Evolutionary conservation across 108 stramenopile species (phyloP).

Genomic region (Thalassiosira profunda): DNA sequence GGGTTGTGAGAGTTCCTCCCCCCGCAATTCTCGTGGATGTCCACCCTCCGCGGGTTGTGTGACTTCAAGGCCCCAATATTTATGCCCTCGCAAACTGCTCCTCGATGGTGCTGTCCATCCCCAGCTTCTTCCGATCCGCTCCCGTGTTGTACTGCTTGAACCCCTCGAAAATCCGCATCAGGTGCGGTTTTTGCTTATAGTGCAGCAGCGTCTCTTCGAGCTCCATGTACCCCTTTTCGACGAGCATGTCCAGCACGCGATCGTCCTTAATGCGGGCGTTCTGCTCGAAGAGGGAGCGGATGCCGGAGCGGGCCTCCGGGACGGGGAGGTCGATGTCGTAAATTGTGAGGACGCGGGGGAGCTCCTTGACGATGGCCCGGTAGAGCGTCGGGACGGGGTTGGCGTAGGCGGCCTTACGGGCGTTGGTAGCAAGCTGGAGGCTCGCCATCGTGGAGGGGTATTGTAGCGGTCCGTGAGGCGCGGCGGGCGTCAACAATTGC

Average conservation of each 20-base stretch:
- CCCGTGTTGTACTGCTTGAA: constrained; percentile 59
- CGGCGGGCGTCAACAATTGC: no score
- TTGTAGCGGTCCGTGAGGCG: no score
- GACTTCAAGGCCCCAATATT: no score
- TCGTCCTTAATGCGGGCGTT: constrained; percentile 78
- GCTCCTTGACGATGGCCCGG: constrained; percentile 74
- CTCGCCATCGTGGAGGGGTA: constrained; percentile 52
- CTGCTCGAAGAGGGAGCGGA: constrained; percentile 75
- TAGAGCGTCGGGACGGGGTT: constrained; percentile 61
- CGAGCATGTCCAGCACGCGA: constrained; percentile 82
- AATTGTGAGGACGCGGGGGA: constrained; percentile 90
- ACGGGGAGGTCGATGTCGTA: constrained; percentile 91
- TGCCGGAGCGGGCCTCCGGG: constrained; percentile 61
- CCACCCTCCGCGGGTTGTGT: no score
- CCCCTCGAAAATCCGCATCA: constrained; percentile 85
- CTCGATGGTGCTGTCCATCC: constrained; percentile 55
- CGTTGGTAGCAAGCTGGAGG: constrained; percentile 66
- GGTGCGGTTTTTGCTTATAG: constrained; percentile 91
- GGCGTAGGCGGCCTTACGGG: constrained; percentile 52
- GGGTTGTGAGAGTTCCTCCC: no score
- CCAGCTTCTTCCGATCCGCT: constrained; percentile 74
- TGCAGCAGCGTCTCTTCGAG: constrained; percentile 93
- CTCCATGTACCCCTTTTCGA: constrained; percentile 93
- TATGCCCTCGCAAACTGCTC: constrained; percentile 70
- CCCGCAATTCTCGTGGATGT: no score